Evolutionary conservation across 2,329 filamentous ascomycete genomes (phyloP).

Genomic region (Amauroascus niger): DNA sequence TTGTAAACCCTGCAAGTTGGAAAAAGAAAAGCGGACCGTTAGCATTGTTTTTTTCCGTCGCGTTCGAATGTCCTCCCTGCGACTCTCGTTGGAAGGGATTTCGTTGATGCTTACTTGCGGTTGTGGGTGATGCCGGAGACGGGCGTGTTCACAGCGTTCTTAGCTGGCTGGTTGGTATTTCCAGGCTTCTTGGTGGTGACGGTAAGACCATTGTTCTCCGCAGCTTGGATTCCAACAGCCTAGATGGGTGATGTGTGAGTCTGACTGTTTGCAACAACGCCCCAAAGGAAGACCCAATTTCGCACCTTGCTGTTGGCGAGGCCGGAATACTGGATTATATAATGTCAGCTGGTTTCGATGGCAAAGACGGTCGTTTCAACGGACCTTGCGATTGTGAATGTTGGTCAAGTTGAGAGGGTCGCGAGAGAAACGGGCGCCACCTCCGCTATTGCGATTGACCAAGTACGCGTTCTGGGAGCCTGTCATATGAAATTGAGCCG

Average conservation of each 20-base stretch:
- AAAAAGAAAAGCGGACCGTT: neutral
- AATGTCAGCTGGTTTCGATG: slow-evolving; percentile 18
- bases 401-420: slow-evolving; percentile 91
- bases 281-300: neutral
- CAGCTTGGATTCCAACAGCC: slow-evolving; percentile 71
- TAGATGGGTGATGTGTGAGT: slow-evolving; percentile 28
- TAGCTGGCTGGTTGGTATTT: slow-evolving; percentile 62
- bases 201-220: slow-evolving; percentile 68
- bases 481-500: slow-evolving; percentile 33
- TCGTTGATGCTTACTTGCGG: slow-evolving; percentile 57
- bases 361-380: neutral
- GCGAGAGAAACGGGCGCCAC: slow-evolving; percentile 81
- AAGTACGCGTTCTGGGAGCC: slow-evolving; percentile 83
- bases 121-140: slow-evolving; percentile 63
- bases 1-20: slow-evolving; percentile 63
- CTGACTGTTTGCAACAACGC: neutral
- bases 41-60: neutral
- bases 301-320: slow-evolving; percentile 88
- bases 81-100: neutral
- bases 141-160: slow-evolving; percentile 54
- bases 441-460: slow-evolving; percentile 73
- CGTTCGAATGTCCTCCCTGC: slow-evolving; percentile 3
- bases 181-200: slow-evolving; percentile 76
- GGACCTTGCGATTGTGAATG: slow-evolving; percentile 81
- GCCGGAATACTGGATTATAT: slow-evolving; percentile 61